Conservation (phyloP, 2,329 filamentous ascomycete species). For the Spiromastix sp. region DNA sequence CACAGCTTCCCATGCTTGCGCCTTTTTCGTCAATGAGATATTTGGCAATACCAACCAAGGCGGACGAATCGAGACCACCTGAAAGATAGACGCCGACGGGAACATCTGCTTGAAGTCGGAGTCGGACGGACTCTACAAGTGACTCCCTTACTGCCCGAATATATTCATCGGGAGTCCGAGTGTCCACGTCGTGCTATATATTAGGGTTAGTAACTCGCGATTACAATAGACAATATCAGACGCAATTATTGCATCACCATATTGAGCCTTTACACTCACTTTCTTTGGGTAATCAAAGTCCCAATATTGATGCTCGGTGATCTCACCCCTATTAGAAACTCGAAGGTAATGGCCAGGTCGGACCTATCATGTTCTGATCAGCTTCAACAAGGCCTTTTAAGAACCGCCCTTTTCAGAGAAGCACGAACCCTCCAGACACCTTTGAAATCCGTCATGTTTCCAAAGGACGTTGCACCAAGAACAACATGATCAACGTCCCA, state of each 20-base stretch:
- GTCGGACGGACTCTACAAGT: slow-evolving; percentile 42
- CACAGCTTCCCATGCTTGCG: slow-evolving; percentile 37
- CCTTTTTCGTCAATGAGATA: slow-evolving; percentile 40
- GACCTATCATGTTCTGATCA: no score
- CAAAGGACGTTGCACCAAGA: slow-evolving; percentile 35
- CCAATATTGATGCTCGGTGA: slow-evolving; percentile 40
- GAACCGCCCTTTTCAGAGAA: no score
- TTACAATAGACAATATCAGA: no score
- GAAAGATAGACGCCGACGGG: slow-evolving; percentile 47
- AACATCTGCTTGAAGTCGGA: slow-evolving; percentile 47
- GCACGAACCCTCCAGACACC: slow-evolving; percentile 37
- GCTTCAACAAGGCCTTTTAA: no score
- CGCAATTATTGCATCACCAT: no score
- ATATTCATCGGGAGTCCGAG: slow-evolving; percentile 41
- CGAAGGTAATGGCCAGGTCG: slow-evolving; percentile 1
- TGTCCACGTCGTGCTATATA: slow-evolving; percentile 20
- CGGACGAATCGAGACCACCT: slow-evolving; percentile 49
- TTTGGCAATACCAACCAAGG: slow-evolving; percentile 46
- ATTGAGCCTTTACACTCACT: no score
- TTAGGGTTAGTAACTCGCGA: slow-evolving; percentile 1
- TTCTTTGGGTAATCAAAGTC: slow-evolving; percentile 44
- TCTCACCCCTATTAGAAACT: neutral
- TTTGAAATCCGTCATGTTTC: slow-evolving; percentile 41
- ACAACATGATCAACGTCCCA: slow-evolving; percentile 43
- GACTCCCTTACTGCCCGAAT: slow-evolving; percentile 39